These are phyloP conservation scores for Ramaria sp. DNA, from an alignment of 768 basidiomycete species.

Conservation along the genomic window DNA sequence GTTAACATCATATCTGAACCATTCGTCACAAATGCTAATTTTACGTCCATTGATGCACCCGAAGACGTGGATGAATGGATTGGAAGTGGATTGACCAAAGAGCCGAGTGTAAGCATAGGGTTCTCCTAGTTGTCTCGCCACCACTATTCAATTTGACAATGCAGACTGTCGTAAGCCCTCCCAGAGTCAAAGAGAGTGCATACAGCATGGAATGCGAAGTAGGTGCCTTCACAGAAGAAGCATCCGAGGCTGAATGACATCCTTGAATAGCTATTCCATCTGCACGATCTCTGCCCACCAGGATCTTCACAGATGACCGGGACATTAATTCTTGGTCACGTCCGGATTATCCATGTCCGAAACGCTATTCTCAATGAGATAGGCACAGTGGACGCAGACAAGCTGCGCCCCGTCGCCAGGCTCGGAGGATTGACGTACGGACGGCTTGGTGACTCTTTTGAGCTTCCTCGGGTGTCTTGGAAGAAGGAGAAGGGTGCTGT, in stretches of 20 bases:
- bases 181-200: slow-evolving; percentile 47
- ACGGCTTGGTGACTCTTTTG: slow-evolving; percentile 35
- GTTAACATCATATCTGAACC: slow-evolving; percentile 64
- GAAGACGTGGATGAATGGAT: slow-evolving; percentile 38
- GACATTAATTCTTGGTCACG: slow-evolving; percentile 39
- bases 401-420: slow-evolving; percentile 39
- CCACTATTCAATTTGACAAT: not conserved
- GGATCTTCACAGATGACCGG: slow-evolving; percentile 29
- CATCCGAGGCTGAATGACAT: slow-evolving; percentile 10
- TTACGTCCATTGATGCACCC: slow-evolving; percentile 20
- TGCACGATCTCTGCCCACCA: slow-evolving; percentile 35
- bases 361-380: slow-evolving; percentile 32
- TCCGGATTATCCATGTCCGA: slow-evolving; percentile 43
- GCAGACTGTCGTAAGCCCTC: slow-evolving; percentile 38
- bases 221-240: slow-evolving; percentile 13
- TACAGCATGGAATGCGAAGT: slow-evolving; percentile 56
- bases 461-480: slow-evolving; percentile 33
- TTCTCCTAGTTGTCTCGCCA: not conserved
- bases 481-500: slow-evolving; percentile 21
- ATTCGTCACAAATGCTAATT: slow-evolving; percentile 17
- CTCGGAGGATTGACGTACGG: slow-evolving; percentile 48
- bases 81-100: slow-evolving; percentile 46
- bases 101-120: slow-evolving; percentile 34
- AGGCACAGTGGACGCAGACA: slow-evolving; percentile 32
- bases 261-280: slow-evolving; percentile 36